Evolutionary conservation across 1,284 basidiomycete species (phyloP).

Genomic region (Cutaneotrichosporon arboriforme): DNA sequence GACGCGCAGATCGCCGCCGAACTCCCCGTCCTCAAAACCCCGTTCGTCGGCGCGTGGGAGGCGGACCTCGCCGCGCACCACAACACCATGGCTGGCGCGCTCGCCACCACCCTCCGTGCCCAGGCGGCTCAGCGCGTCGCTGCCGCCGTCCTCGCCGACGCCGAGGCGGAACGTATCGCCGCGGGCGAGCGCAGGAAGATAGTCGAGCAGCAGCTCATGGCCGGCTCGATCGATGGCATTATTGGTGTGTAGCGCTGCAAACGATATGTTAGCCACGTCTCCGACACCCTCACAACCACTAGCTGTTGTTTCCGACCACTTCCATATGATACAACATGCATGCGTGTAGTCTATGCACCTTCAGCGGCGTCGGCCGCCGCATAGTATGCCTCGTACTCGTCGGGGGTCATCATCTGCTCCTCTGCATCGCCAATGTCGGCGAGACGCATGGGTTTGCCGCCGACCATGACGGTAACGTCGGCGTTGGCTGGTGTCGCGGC

Average conservation of each 20-base stretch:
- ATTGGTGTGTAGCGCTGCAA: constrained; percentile 14
- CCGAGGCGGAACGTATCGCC: constrained; percentile 36
- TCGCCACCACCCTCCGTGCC: constrained; percentile 20
- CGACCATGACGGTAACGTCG: constrained; percentile 27
- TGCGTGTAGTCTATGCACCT: constrained; percentile 5
- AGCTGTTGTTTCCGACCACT: no score
- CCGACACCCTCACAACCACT: no score
- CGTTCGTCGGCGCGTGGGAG: constrained; percentile 33
- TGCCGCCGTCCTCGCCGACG: constrained; percentile 34
- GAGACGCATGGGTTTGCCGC: constrained; percentile 37
- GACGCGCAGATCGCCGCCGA: constrained; percentile 32
- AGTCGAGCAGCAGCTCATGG: constrained; percentile 26
- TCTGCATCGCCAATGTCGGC: constrained; percentile 45
- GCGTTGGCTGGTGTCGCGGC: neutral
- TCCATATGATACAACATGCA: constrained; percentile 12
- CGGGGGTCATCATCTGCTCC: constrained; percentile 46
- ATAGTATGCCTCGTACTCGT: constrained; percentile 43
- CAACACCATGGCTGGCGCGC: constrained; percentile 15
- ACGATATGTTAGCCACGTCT: no score
- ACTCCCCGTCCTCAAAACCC: constrained; percentile 25
- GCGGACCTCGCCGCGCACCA: constrained; percentile 30
- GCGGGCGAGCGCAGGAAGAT: constrained; percentile 33
- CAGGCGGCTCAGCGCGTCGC: constrained; percentile 29
- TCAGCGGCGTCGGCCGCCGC: constrained; percentile 5
- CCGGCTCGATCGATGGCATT: constrained; percentile 22